Conservation (phyloP, 164 flowering plant species). For the Stephania yunnanensis region DNA sequence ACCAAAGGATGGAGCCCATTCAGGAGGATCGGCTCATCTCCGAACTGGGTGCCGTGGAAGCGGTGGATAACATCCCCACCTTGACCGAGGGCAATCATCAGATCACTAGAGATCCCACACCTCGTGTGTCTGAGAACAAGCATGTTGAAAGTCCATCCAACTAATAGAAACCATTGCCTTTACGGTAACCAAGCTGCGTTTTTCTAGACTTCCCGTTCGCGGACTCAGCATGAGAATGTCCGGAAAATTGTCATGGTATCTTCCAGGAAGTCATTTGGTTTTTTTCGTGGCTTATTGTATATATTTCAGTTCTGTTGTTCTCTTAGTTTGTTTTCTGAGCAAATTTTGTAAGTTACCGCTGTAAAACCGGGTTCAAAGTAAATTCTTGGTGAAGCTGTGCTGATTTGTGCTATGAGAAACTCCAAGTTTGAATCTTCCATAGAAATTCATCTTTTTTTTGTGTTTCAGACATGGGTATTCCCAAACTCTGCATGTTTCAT, state of each 20-base stretch:
- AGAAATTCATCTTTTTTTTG: background rate
- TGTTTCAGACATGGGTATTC: background rate
- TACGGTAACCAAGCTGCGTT: conserved; percentile 13
- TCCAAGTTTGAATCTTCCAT: background rate
- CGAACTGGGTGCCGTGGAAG: conserved; percentile 29
- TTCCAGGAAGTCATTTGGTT: conserved; percentile 15
- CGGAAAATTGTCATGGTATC: background rate
- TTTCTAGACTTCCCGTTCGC: background rate
- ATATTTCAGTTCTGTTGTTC: conserved; percentile 18
- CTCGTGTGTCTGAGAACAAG: conserved; percentile 22
- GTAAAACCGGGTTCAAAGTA: conserved; percentile 16
- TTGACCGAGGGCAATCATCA: conserved; percentile 22
- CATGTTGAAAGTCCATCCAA: conserved; percentile 56
- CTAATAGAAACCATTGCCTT: conserved; percentile 7
- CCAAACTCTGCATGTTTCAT: background rate
- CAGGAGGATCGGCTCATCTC: conserved; percentile 37
- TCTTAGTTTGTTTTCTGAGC: conserved; percentile 15
- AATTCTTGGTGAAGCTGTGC: conserved; percentile 4
- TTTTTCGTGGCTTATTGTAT: conserved; percentile 23
- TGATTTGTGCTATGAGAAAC: background rate
- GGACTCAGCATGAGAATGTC: conserved; percentile 5
- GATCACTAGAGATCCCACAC: conserved; percentile 19
- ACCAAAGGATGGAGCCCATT: conserved; percentile 35
- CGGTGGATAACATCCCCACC: conserved; percentile 26
- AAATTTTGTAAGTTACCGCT: conserved; percentile 23